Conservation (phyloP, 352 stramenopile species). For the Globisporangium takayamanum region DNA sequence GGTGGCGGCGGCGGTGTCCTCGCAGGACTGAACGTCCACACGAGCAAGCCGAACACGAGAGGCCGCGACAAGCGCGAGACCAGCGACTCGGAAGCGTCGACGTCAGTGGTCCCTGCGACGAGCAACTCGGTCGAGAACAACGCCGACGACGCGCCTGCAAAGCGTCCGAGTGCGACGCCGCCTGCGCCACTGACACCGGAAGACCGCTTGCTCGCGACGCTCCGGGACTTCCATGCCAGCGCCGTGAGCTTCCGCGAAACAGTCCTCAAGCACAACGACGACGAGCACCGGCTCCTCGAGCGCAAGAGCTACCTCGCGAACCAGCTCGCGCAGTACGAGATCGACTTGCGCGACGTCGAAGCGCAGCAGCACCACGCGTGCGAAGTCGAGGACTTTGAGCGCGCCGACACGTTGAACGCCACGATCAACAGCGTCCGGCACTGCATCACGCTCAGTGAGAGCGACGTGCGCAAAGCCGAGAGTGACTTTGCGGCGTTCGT, state of each 20-base stretch:
- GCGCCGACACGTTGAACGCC: constrained; percentile 70
- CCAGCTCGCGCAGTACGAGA: constrained; percentile 74
- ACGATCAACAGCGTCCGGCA: constrained; percentile 80
- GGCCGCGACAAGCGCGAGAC: neutral
- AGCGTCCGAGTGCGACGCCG: constrained; percentile 15
- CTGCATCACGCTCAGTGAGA: constrained; percentile 74
- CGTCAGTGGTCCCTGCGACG: no score
- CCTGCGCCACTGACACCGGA: constrained; percentile 42
- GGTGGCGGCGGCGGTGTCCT: constrained; percentile 26
- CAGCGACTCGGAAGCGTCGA: no score
- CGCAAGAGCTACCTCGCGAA: constrained; percentile 53
- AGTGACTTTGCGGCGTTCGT: constrained; percentile 58
- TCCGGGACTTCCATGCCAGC: constrained; percentile 72
- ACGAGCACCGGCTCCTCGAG: constrained; percentile 67
- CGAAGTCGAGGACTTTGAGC: constrained; percentile 83
- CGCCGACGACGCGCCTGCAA: constrained; percentile 13
- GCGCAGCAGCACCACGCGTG: constrained; percentile 73
- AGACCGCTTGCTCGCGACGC: constrained; percentile 55
- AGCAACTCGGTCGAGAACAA: neutral
- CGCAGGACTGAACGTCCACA: constrained; percentile 44
- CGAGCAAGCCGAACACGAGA: constrained; percentile 14
- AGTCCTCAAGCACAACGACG: constrained; percentile 61
- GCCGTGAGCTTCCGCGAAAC: constrained; percentile 59
- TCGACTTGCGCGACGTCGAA: constrained; percentile 75
- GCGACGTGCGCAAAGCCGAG: constrained; percentile 73